phyloP scores from a whole-genome alignment of 495 filamentous ascomycete genomes.

The Monascus purpureus region DNA sequence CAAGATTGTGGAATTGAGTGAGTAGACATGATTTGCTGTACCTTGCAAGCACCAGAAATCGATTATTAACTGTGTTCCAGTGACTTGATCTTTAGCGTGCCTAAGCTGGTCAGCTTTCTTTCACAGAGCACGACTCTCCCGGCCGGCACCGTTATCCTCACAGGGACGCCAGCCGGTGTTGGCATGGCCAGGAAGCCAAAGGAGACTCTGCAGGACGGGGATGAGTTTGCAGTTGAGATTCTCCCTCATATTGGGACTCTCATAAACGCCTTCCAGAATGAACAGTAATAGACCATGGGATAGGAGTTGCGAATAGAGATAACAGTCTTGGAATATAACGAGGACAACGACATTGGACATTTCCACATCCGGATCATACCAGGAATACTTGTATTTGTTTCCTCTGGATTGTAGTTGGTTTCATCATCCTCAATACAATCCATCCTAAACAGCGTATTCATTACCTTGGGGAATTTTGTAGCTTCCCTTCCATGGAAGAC shows the following conservation, averaged over 20 bases:
- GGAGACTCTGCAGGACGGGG: constrained; percentile 42
- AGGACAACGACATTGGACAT: too few species aligned
- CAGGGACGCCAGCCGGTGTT: constrained; percentile 53
- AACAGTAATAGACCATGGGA: too few species aligned
- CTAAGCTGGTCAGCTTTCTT: constrained; percentile 58
- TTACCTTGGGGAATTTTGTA: too few species aligned
- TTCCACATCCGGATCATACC: too few species aligned
- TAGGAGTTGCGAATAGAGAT: too few species aligned
- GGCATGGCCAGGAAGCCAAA: constrained; percentile 40
- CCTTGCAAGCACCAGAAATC: neutral
- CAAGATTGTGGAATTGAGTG: constrained; percentile 50
- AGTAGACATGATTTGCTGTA: constrained; percentile 16
- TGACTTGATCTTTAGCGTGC: constrained; percentile 70
- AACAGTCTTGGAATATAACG: too few species aligned
- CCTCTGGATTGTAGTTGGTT: too few species aligned
- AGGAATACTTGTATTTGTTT: too few species aligned
- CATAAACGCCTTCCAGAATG: constrained; percentile 26
- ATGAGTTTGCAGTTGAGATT: constrained; percentile 46
- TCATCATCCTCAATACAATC: too few species aligned
- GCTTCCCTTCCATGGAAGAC: too few species aligned
- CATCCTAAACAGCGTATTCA: too few species aligned
- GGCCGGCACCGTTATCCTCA: constrained; percentile 72
- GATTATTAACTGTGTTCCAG: constrained; percentile 6
- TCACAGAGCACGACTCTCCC: constrained; percentile 64
- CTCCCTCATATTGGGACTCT: constrained; percentile 27